Evolutionary conservation across 495 filamentous ascomycete genomes (phyloP), one percentile per base, ranked within the genome.

Genomic region (Hypoxylon crocopeplum): DNA sequence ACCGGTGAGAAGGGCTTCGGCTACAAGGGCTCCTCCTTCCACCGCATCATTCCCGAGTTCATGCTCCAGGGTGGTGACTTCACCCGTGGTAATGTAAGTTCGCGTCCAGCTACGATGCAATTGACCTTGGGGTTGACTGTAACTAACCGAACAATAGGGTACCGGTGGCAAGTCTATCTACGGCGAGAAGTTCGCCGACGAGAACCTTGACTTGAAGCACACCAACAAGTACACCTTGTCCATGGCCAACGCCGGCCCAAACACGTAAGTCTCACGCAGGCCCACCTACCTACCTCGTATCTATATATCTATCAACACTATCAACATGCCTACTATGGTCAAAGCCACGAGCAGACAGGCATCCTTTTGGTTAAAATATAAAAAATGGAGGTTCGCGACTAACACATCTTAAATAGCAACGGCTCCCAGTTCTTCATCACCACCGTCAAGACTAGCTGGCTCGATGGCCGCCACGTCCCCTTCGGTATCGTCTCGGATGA

Each of bases 51-150:
- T 75, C 88, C 89, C 48, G 68, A 85, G 25, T 99, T 99, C 86
- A 99, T 99, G 94, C 90, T 97, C 74, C 94, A 99, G 83, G 94
- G 95, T 75, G 94, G 94, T 82, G 94, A 99, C 84, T 99, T 98
- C 84, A 99, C 94, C 73, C 88, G 87, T 72, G 86, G 87, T 74
- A 97, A 99, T 74, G 90, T 93, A 72, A 77, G 88, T 78, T 36
- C 21, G 17, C 12, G 6, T 7, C 8, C 29, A 29, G 4, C 15
- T 27, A 7, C 25, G 4, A 48, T 33, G 12, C n/a, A n/a, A n/a
- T n/a, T n/a, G n/a, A n/a, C n/a, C 2, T 22, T 6, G 5, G 6
- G 25, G 8, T 13, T 25, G 21, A 48, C 32, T 19, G 17, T 15
- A 13, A 55, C 44, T 59, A 60, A 66, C 69, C n/a, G 34, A 21